phyloP scores from a whole-genome alignment of 2,329 filamentous ascomycete species.

The Dactylellina drechsleri region DNA sequence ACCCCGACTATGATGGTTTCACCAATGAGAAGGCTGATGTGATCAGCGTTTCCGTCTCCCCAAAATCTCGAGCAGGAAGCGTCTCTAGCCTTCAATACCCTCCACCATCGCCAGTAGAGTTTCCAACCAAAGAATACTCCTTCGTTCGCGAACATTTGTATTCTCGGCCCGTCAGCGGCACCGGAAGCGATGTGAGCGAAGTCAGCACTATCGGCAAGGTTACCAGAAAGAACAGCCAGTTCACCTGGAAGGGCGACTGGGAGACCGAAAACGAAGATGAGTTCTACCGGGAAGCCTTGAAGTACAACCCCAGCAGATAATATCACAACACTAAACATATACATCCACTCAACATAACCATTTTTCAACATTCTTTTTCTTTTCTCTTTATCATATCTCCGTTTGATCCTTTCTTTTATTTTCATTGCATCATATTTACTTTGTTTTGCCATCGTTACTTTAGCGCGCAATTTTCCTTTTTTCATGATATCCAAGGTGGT shows the following conservation, averaged over 20 bases:
- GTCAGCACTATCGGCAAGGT: constrained; percentile 53
- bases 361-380: too few relatives aligned
- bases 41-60: constrained; percentile 47
- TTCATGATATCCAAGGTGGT: constrained; percentile 43
- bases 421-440: constrained; percentile 4
- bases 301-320: constrained; percentile 42
- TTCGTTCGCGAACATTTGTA: constrained; percentile 26
- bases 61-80: constrained; percentile 46
- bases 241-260: constrained; percentile 52
- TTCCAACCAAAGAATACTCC: constrained; percentile 30
- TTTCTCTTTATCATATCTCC: not conserved
- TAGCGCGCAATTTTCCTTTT: constrained; percentile 12
- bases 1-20: constrained; percentile 53
- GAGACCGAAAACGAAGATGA: constrained; percentile 51
- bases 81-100: constrained; percentile 41
- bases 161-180: constrained; percentile 31
- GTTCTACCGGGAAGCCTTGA: constrained; percentile 47
- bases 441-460: not conserved
- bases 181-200: constrained; percentile 47
- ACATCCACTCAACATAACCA: not conserved
- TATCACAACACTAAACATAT: not conserved
- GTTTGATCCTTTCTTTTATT: constrained; percentile 10
- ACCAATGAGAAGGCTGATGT: constrained; percentile 41
- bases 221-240: constrained; percentile 49
- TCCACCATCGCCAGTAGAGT: constrained; percentile 30